A percentile compares a stretch with the other conserved stretches of the same genome.
Evolutionary conservation across 1,284 basidiomycete genomes (phyloP).

Genomic region (Sanguinoderma infundibulare): DNA sequence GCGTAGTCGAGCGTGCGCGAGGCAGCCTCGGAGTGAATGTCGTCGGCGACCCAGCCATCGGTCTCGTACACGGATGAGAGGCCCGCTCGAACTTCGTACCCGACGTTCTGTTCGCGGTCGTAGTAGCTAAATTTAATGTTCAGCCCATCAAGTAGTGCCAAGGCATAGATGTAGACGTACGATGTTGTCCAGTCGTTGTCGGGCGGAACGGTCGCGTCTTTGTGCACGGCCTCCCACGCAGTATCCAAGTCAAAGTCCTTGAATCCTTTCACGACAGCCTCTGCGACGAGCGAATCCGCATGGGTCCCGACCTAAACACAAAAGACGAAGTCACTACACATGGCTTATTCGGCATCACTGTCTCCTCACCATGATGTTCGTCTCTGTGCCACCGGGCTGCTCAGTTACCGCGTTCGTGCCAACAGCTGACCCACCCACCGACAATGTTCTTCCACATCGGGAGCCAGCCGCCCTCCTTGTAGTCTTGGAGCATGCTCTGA

Average conservation of each 20-base stretch:
- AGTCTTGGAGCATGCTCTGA: constrained; percentile 82
- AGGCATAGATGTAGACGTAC: constrained; percentile 38
- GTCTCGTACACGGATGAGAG: constrained; percentile 69
- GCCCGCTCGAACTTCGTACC: constrained; percentile 83
- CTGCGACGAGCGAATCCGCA: constrained; percentile 81
- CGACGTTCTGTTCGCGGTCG: constrained; percentile 78
- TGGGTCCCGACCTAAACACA: constrained; percentile 71
- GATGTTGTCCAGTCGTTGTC: constrained; percentile 59
- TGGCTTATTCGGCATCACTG: background rate
- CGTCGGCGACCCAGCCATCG: constrained; percentile 79
- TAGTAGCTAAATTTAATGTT: constrained; percentile 47
- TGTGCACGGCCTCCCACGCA: constrained; percentile 79
- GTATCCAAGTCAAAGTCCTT: constrained; percentile 64
- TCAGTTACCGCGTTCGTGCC: background rate
- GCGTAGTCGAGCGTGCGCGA: constrained; percentile 82
- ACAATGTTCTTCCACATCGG: constrained; percentile 93
- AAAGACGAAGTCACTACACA: background rate
- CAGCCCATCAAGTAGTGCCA: background rate
- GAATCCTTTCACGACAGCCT: constrained; percentile 73
- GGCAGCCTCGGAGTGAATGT: constrained; percentile 80
- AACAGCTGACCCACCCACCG: constrained; percentile 42
- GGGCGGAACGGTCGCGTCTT: constrained; percentile 76
- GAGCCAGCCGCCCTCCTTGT: constrained; percentile 78
- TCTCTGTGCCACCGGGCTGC: constrained; percentile 45
- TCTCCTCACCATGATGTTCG: constrained; percentile 68